These are phyloP conservation scores for Rosa rugosa DNA, from an alignment of 306 rosid genomes.

Conservation along the genomic window DNA sequence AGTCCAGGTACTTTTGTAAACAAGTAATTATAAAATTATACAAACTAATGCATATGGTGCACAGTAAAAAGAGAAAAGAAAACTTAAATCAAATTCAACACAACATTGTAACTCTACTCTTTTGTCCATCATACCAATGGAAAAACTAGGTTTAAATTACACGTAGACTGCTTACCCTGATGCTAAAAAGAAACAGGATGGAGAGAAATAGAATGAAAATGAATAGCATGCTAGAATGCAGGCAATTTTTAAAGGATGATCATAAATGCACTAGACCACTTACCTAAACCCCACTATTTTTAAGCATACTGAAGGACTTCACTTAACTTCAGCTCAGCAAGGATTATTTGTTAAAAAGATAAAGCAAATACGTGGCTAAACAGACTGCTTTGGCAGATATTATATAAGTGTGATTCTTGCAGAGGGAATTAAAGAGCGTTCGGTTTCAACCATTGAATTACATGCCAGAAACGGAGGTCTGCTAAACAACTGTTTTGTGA, in stretches of 20 bases:
- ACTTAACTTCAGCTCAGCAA: background rate
- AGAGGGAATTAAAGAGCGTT: background rate
- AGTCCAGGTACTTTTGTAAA: slow-evolving; percentile 20
- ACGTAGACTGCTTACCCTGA: background rate
- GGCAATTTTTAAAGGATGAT: background rate
- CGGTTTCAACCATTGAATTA: background rate
- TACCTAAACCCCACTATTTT: background rate
- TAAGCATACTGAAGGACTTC: background rate
- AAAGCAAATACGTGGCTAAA: background rate
- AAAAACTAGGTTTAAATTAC: background rate
- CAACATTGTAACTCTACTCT: background rate
- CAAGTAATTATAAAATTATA: background rate
- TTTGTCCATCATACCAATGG: background rate
- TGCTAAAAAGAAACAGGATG: too few relatives aligned
- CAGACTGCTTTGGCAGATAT: background rate
- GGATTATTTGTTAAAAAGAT: background rate
- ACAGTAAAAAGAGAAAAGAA: background rate
- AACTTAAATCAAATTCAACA: slow-evolving; percentile 1
- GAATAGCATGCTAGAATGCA: background rate
- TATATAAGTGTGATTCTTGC: background rate
- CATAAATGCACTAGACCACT: background rate
- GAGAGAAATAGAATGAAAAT: background rate
- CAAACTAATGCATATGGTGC: background rate
- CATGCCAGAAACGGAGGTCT: background rate
- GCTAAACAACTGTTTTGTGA: background rate